Base-by-base conservation (phyloP, 2,329 filamentous ascomycete genomes). In the Neophaeococcomyces aloes region DNA sequence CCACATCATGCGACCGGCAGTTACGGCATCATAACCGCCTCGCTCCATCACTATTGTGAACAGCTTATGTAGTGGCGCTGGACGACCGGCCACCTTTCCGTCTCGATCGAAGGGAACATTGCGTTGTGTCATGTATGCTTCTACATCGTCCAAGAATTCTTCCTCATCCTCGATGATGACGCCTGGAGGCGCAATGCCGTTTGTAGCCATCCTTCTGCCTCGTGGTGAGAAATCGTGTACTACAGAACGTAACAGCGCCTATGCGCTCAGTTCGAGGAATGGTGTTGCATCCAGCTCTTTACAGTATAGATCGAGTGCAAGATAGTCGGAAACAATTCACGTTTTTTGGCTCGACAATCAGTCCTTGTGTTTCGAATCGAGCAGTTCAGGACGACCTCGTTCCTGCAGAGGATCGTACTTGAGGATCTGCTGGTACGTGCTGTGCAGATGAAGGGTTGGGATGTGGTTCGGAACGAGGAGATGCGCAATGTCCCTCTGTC, bases 11-110 rank as follows among this genome's bases (percentile, higher is more conserved):
- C 89, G 91, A 61, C 89, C 78, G 65, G 78, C 81, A 49, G 76
- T 87, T 60, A 89, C 77, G 59, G 81, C 81, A 64, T 94, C 87
- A 61, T 94, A 94, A 46, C 87, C 87, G 42, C 87, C 87, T 55
- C 80, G 78, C 17, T 75, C 75, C 42, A 83, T 74, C 14, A 94
- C 83, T 53, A 79, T 74, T 50, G 83, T 81, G 70, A 86, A 94
- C 23, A 93, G 74, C 57, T 83, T 81, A 59, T 80, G 69, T 21
- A 94, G 71, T 57, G 94, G 83, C 48, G 94, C 74, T 51, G 82
- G 79, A 48, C 79, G 79, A 53, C 75, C 74, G 48, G 84, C 86
- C 55, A 93, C 78, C 65, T 85, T 87, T 40, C 86, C 86, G 60
- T 88, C 82, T 23, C 80, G 72, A 48, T 93, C 86, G 53, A 94